Percentiles rank a stretch among this genome's conserved stretches.
Evolutionary conservation across 495 filamentous ascomycete genomes (phyloP).

Genomic region (Xylaria sp.): DNA sequence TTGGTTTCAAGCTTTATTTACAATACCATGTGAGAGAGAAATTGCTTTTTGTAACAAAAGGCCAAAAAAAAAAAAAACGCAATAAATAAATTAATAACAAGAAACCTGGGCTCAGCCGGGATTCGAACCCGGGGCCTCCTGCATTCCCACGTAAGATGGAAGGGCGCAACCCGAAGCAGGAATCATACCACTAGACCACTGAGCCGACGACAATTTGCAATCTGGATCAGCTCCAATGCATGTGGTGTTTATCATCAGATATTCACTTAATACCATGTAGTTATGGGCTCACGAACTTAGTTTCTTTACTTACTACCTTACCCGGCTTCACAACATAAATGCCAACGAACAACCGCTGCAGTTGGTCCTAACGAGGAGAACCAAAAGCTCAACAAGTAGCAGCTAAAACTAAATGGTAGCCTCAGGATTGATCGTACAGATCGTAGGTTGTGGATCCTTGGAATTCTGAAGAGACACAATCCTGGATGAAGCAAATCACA

Average conservation of each 20-base stretch:
- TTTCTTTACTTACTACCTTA: too few species aligned
- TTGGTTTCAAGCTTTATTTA: too few species aligned
- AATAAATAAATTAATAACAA: too few species aligned
- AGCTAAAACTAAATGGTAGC: neutral
- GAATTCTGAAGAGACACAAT: neutral
- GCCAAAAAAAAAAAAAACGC: too few species aligned
- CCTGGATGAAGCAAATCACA: neutral
- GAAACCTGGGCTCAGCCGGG: slow-evolving; percentile 31
- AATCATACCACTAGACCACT: slow-evolving; percentile 34
- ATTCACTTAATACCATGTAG: neutral
- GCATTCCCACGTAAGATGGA: slow-evolving; percentile 31
- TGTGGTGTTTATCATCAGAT: neutral
- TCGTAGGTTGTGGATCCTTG: neutral
- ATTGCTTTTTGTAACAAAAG: neutral
- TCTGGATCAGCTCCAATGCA: neutral
- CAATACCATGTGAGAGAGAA: too few species aligned
- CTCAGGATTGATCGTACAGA: neutral
- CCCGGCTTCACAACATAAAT: neutral
- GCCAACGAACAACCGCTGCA: neutral
- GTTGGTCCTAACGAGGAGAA: neutral
- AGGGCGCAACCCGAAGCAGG: slow-evolving; percentile 29
- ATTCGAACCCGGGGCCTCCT: slow-evolving; percentile 33
- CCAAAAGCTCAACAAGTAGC: too few species aligned
- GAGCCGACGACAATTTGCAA: neutral
- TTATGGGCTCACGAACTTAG: neutral